These are phyloP conservation scores for Ascomycota sp. DNA, from an alignment of 2,329 filamentous ascomycete species.

Conservation along the genomic window DNA sequence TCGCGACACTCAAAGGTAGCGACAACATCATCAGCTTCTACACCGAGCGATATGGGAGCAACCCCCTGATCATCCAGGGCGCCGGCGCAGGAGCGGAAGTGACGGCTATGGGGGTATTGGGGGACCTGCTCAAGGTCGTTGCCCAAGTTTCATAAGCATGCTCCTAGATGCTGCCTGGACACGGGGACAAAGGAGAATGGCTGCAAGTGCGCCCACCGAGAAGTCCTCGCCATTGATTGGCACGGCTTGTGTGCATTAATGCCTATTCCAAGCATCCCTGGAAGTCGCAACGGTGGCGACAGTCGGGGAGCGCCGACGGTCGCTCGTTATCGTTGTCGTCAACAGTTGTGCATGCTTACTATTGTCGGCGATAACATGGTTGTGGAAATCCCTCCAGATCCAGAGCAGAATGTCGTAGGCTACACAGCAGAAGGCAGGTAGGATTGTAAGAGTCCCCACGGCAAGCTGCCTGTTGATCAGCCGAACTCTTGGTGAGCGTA, in stretches of 20 bases:
- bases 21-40: constrained; percentile 99
- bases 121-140: constrained; percentile 77
- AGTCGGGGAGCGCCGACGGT: no score
- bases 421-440: constrained; percentile 26
- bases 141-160: constrained; percentile 37
- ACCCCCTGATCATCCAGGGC: constrained; percentile 85
- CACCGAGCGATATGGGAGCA: constrained; percentile 79
- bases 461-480: constrained; percentile 13
- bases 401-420: constrained; percentile 30
- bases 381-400: constrained; percentile 24
- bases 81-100: constrained; percentile 87
- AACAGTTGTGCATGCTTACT: no score
- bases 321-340: no score
- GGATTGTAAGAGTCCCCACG: constrained; percentile 23
- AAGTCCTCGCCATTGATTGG: no score
- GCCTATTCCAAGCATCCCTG: no score
- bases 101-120: constrained; percentile 94
- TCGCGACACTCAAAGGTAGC: constrained; percentile 86
- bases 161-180: no score
- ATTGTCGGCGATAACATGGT: no score
- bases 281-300: no score
- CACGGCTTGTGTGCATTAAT: no score
- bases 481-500: neutral
- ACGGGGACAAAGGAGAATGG: no score
- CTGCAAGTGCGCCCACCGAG: no score